A percentile compares a stretch with the other conserved stretches of the same genome.
These are phyloP conservation scores for Alternaria solani DNA, from an alignment of 2,329 filamentous ascomycete species.

Conservation along the genomic window DNA sequence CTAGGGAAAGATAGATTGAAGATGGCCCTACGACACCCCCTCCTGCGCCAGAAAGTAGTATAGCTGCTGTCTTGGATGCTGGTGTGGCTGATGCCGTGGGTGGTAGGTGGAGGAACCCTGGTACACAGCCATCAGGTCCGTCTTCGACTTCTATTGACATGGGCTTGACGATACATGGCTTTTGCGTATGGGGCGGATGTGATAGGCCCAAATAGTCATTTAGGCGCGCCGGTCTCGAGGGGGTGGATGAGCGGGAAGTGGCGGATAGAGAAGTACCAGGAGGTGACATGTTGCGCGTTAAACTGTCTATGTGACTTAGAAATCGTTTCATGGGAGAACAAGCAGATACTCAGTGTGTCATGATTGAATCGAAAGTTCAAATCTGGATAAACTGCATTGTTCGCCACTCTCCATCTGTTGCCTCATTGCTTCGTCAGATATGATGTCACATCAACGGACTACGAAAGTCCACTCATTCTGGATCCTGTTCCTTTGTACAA, in stretches of 20 bases:
- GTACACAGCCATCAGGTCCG: not conserved
- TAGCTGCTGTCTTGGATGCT: not conserved
- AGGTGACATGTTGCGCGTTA: constrained; percentile 1
- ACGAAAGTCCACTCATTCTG: not conserved
- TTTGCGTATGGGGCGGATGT: not conserved
- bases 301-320: constrained; percentile 1
- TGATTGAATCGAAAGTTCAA: too few relatives aligned
- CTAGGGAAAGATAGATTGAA: constrained; percentile 1
- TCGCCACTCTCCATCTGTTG: not conserved
- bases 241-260: not conserved
- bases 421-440: not conserved
- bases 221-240: not conserved
- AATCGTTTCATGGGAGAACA: constrained; percentile 1
- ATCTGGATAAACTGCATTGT: not conserved
- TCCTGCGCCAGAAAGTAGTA: constrained; percentile 4
- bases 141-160: constrained; percentile 3
- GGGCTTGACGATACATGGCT: constrained; percentile 1
- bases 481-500: not conserved
- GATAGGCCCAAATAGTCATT: constrained; percentile 6
- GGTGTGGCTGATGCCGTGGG: not conserved
- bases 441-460: constrained; percentile 1
- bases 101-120: constrained; percentile 8
- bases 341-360: not conserved
- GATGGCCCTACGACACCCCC: constrained; percentile 6
- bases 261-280: constrained; percentile 3